Conservation (phyloP, 352 stramenopile species). For the Globisporangium orthogonon region DNA sequence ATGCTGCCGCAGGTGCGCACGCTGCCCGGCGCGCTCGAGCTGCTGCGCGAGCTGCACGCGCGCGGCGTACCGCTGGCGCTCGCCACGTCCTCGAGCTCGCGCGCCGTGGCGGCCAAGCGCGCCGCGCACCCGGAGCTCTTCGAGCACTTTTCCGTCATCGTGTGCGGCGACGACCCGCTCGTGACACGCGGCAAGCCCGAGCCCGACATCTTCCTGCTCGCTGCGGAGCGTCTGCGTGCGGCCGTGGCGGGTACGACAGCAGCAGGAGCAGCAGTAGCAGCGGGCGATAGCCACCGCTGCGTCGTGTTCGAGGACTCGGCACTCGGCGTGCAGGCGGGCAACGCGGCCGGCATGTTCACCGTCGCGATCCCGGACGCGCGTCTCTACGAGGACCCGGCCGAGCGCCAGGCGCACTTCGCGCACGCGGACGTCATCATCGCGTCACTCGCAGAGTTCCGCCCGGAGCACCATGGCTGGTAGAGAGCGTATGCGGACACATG, state of each 20-base stretch:
- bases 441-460: slow-evolving; percentile 53
- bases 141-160: slow-evolving; percentile 63
- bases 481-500: not conserved
- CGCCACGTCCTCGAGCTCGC: slow-evolving; percentile 62
- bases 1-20: slow-evolving; percentile 50
- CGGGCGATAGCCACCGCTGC: slow-evolving; percentile 14
- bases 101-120: slow-evolving; percentile 61
- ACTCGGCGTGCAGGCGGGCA: slow-evolving; percentile 54
- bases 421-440: slow-evolving; percentile 59
- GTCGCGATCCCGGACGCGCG: slow-evolving; percentile 66
- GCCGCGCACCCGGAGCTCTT: slow-evolving; percentile 66
- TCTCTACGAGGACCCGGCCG: slow-evolving; percentile 41
- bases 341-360: slow-evolving; percentile 58
- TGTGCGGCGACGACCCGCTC: slow-evolving; percentile 67
- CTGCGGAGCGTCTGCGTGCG: slow-evolving; percentile 45
- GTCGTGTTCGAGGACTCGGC: slow-evolving; percentile 79
- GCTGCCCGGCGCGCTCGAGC: slow-evolving; percentile 44
- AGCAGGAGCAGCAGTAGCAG: slow-evolving; percentile 10
- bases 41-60: slow-evolving; percentile 37
- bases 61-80: slow-evolving; percentile 57
- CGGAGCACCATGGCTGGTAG: slow-evolving; percentile 46
- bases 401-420: slow-evolving; percentile 40
- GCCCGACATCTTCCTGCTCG: slow-evolving; percentile 76
- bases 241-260: slow-evolving; percentile 14
- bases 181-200: slow-evolving; percentile 67